A percentile compares a stretch with the other conserved stretches of the same genome.
These are phyloP conservation scores for Platanus orientalis DNA, from an alignment of 164 flowering plant genomes.

Conservation along the genomic window DNA sequence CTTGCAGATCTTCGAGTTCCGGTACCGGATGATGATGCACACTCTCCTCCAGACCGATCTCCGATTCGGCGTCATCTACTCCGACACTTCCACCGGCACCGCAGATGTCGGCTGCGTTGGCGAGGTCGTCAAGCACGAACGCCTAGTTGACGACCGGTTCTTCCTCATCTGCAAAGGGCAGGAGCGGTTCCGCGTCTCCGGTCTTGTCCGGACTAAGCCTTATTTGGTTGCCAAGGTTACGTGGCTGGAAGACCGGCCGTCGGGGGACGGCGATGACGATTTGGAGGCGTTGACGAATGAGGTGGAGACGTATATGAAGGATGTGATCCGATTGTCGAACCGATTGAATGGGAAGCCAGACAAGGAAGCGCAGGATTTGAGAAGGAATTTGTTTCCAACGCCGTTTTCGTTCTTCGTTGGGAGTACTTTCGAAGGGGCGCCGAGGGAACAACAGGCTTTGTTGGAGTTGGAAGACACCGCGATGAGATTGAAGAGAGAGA, in stretches of 20 bases:
- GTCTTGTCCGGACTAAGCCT: slow-evolving; percentile 69
- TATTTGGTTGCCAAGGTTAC: slow-evolving; percentile 78
- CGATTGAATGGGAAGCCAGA: slow-evolving; percentile 83
- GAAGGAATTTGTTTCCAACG: slow-evolving; percentile 85
- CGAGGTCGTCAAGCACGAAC: slow-evolving; percentile 91
- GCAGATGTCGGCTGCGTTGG: slow-evolving; percentile 95
- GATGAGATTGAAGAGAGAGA: slow-evolving; percentile 78
- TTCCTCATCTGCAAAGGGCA: slow-evolving; percentile 95
- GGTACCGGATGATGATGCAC: slow-evolving; percentile 98
- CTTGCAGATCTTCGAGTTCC: slow-evolving; percentile 89
- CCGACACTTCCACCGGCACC: slow-evolving; percentile 67
- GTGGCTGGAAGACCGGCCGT: slow-evolving; percentile 91
- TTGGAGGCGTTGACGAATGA: slow-evolving; percentile 62
- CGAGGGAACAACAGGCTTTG: slow-evolving; percentile 96
- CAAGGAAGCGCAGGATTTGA: slow-evolving; percentile 69
- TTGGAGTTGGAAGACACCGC: slow-evolving; percentile 91
- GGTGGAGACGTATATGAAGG: slow-evolving; percentile 86
- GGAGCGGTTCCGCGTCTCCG: slow-evolving; percentile 73
- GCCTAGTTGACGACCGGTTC: slow-evolving; percentile 89
- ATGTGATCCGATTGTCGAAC: slow-evolving; percentile 82
- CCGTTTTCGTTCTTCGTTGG: slow-evolving; percentile 97
- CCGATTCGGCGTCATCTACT: slow-evolving; percentile 86
- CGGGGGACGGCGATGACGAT: slow-evolving; percentile 54
- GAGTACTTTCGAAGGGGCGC: slow-evolving; percentile 95
- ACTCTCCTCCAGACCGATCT: slow-evolving; percentile 91